Base-by-base conservation (phyloP, 1,284 basidiomycete species). In the Rhodotorula sp. region DNA sequence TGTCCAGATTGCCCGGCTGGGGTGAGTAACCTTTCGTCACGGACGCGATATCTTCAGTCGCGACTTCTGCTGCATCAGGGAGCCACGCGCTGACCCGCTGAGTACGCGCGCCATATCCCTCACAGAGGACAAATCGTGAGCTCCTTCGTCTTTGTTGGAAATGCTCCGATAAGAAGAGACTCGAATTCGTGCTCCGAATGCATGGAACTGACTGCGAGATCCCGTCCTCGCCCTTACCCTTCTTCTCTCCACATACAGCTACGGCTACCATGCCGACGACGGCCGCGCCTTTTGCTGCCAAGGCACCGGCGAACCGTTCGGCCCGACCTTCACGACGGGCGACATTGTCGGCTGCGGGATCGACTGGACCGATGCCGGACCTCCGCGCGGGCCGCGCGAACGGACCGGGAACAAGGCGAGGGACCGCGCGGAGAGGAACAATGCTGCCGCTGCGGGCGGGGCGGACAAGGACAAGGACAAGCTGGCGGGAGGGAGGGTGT, bases 231-330 rank as follows among this genome's bases (percentile, higher is more conserved):
- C 37, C 1, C 37, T 12, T 14, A 4, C 26, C 17, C 1, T 10
- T 29, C 4, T 18, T 7, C 26, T 6, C n/a, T 17, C n/a, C 18
- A 15, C 22, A 17, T 22, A 88, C 66, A 93, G 91, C n/a, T 95
- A 91, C 89, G 93, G 92, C 53, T 97, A 93, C 57, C 91, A 95
- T 79, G 91, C 90, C n/a, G 93, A 95, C 79, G 93, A 93, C 78
- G 94, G 94, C 8, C 86, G 85, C 74, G 84, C 87, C 4, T 93
- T 91, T 81, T 86, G 88, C 30, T 86, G 87, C 6, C 87, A 89
- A 71, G 90, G 87, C 74, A 85, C 84, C 49, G 91, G 91, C 12
- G 84, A 84, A 64, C 81, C 85, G n/a, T 95, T 89, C 79, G 89
- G 89, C 14, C 87, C 89, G 46, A 85, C 85, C 0, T 93, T 88